These are phyloP conservation scores for Fraxinus greggii DNA, from an alignment of 305 asterid species.

Conservation along the genomic window DNA sequence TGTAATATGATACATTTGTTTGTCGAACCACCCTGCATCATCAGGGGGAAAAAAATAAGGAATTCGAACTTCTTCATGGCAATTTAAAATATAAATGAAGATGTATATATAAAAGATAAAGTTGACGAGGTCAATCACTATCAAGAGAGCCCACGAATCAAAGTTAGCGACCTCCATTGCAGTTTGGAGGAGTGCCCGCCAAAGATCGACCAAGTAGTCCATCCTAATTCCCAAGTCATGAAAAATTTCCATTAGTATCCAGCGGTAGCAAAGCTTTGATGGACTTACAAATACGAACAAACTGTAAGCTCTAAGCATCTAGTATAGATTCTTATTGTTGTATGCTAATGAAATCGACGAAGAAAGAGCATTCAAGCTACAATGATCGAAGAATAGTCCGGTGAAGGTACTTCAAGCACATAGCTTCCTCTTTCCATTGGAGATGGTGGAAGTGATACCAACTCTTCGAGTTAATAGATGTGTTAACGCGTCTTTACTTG, in stretches of 20 bases:
- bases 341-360: background rate
- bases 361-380: background rate
- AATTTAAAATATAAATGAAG: background rate
- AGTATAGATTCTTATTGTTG: background rate
- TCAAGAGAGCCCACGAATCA: background rate
- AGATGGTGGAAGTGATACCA: background rate
- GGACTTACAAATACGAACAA: background rate
- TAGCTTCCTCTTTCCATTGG: background rate
- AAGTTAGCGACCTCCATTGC: background rate
- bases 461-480: background rate
- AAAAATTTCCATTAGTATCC: background rate
- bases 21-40: conserved; percentile 47
- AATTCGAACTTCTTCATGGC: background rate
- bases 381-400: background rate
- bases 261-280: background rate
- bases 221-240: background rate
- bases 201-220: background rate
- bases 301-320: background rate
- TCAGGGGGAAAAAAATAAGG: conserved; percentile 4
- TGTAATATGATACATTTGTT: conserved; percentile 8
- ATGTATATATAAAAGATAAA: background rate
- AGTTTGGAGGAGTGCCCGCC: background rate
- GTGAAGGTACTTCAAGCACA: background rate
- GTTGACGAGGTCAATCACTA: background rate
- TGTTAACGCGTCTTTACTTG: background rate